Conservation (phyloP, 441 rosid species). For the Melastoma candidum region DNA sequence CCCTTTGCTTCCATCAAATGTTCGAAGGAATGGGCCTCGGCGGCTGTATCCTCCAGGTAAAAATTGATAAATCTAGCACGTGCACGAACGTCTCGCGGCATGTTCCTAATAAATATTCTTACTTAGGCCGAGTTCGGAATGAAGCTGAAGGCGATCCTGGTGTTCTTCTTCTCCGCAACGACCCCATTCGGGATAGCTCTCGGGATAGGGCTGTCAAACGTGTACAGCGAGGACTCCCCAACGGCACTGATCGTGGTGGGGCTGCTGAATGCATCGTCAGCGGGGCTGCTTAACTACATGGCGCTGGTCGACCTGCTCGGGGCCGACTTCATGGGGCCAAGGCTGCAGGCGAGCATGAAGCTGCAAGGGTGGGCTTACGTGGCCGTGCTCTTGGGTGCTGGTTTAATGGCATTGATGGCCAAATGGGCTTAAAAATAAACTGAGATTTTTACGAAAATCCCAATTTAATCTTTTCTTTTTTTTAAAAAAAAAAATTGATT, state of each 20-base stretch:
- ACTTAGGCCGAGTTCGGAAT: slow-evolving; percentile 28
- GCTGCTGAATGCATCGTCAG: slow-evolving; percentile 34
- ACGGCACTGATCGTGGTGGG: slow-evolving; percentile 33
- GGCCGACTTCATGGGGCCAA: slow-evolving; percentile 34
- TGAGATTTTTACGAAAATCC: too few relatives aligned
- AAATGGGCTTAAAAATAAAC: slow-evolving; percentile 34
- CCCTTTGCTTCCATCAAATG: slow-evolving; percentile 74
- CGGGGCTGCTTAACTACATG: slow-evolving; percentile 46
- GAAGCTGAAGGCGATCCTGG: slow-evolving; percentile 25
- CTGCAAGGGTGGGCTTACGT: slow-evolving; percentile 31
- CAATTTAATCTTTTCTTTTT: too few relatives aligned
- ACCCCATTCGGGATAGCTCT: slow-evolving; percentile 39
- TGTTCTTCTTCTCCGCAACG: slow-evolving; percentile 34
- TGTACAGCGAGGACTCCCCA: slow-evolving; percentile 34
- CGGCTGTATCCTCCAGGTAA: slow-evolving; percentile 58
- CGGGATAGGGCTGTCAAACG: slow-evolving; percentile 27
- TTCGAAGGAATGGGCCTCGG: slow-evolving; percentile 80
- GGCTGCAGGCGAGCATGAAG: slow-evolving; percentile 31
- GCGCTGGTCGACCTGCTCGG: slow-evolving; percentile 48
- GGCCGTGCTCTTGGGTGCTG: slow-evolving; percentile 43
- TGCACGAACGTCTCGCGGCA: neutral
- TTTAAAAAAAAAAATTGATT: too few relatives aligned
- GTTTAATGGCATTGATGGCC: slow-evolving; percentile 44
- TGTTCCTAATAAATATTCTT: neutral
- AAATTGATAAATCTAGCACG: neutral